Conservation (phyloP, 345 rosid genomes). For the Crucihimalaya himalaica region DNA sequence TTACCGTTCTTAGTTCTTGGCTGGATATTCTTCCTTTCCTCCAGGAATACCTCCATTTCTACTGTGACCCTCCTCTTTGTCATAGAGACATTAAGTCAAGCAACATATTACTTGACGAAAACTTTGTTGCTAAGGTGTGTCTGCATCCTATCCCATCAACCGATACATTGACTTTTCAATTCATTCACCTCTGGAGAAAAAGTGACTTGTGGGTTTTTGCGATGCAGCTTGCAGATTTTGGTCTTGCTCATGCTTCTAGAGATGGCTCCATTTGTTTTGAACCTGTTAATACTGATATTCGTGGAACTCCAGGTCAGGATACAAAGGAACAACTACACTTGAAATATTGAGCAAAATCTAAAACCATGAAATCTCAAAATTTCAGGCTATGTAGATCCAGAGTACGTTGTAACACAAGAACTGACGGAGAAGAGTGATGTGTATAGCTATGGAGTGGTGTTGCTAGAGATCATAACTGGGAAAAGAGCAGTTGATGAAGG, state of each 20-base stretch:
- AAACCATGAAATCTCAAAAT: slow-evolving; percentile 17
- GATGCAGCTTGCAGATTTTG: slow-evolving; percentile 94
- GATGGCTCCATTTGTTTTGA: slow-evolving; percentile 88
- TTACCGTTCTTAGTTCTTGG: slow-evolving; percentile 29
- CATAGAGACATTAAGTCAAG: slow-evolving; percentile 97
- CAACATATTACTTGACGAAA: slow-evolving; percentile 88
- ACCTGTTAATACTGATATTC: slow-evolving; percentile 77
- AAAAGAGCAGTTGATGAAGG: slow-evolving; percentile 79
- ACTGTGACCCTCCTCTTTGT: slow-evolving; percentile 96
- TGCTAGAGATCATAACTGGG: slow-evolving; percentile 78
- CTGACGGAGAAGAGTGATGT: slow-evolving; percentile 91
- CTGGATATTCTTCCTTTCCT: background rate
- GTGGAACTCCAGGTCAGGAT: slow-evolving; percentile 95
- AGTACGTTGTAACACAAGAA: slow-evolving; percentile 80
- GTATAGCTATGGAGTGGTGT: slow-evolving; percentile 91
- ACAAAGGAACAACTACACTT: slow-evolving; percentile 5
- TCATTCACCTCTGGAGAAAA: background rate
- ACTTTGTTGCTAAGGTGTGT: slow-evolving; percentile 86
- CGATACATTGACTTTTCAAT: background rate
- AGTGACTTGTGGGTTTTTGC: slow-evolving; percentile 9
- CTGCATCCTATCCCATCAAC: background rate
- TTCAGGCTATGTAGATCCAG: slow-evolving; percentile 97
- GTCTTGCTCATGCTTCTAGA: slow-evolving; percentile 89
- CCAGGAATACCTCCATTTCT: slow-evolving; percentile 96
- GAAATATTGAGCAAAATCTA: slow-evolving; percentile 13